Base-by-base conservation (phyloP, 805 yeast species). In the Yamadazyma endophytica region DNA sequence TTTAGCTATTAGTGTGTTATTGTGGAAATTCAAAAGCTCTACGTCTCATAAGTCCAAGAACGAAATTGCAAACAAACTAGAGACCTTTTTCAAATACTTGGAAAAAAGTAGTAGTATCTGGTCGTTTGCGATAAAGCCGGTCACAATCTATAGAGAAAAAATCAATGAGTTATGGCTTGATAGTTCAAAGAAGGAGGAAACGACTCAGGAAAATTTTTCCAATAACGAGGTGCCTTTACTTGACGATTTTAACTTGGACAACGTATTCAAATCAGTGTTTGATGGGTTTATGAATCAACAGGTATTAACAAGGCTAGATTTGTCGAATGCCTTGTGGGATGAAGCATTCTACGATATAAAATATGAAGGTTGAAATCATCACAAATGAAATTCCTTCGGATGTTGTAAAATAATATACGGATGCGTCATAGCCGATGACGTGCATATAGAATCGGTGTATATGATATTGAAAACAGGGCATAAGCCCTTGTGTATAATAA, bases 281-380 rank as follows among this genome's bases (percentile, higher is more conserved):
- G 32, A 32, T 21, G 32, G 28, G 5, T 31, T 35, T 7, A 13
- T 15, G 6, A 35, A 29, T 15, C 39, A 35, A 25, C 35, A 29
- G 11, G 13, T 35, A 12, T 21, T 32, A 12, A 32, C 33, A 6
- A 28, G 39, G 22, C 26, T 35, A 15, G 31, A 35, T 28, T 32
- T 35, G 17, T 32, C 39, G 5, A 33, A 35, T 32, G 24, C 36
- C 3, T 26, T 35, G 28, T 35, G 39, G 39, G 39, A 35, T 17
- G 39, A 35, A 21, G 30, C 30, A 4, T 15, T 35, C 9, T 31
- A 26, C 15, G 26, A 25, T n/a, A n/a, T n/a, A n/a, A n/a, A n/a
- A n/a, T n/a, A n/a, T n/a, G n/a, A n/a, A n/a, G n/a, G n/a, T n/a
- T n/a, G n/a, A n/a, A n/a, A n/a, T n/a, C n/a, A n/a, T n/a, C n/a